A percentile compares a stretch with the other conserved stretches of the same genome.
These are phyloP conservation scores for Cynara cardunculus DNA, from an alignment of 129 eudicot genomes.

Conservation along the genomic window DNA sequence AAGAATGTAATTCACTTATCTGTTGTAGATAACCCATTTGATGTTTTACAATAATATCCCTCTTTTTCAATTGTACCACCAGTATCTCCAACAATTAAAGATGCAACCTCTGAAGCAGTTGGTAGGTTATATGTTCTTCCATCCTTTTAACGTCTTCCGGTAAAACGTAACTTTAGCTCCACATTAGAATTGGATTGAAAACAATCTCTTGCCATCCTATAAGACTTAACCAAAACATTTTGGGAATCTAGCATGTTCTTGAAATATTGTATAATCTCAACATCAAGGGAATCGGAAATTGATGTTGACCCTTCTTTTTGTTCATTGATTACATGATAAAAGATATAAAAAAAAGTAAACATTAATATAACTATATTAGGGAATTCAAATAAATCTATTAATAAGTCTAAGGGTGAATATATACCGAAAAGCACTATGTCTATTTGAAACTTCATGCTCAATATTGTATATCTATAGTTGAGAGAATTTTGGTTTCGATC, in stretches of 20 bases:
- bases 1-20: too few species aligned
- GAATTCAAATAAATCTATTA: too few species aligned
- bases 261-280: background rate
- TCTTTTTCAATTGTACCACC: background rate
- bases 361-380: too few species aligned
- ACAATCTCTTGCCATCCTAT: background rate
- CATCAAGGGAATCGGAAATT: background rate
- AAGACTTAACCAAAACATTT: background rate
- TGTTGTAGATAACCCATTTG: background rate
- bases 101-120: background rate
- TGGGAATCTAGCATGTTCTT: background rate
- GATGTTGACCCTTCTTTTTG: too few species aligned
- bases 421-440: too few species aligned
- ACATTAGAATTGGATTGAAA: background rate
- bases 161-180: too few species aligned
- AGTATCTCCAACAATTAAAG: background rate
- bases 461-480: too few species aligned
- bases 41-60: background rate
- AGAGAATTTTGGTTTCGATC: too few species aligned
- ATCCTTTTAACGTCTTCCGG: background rate
- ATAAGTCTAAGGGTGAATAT: too few species aligned
- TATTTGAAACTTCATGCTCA: too few species aligned
- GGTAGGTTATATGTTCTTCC: background rate
- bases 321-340: too few species aligned
- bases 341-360: too few species aligned